Conservation (phyloP, 768 basidiomycete species). For the Auricularia sp. region DNA sequence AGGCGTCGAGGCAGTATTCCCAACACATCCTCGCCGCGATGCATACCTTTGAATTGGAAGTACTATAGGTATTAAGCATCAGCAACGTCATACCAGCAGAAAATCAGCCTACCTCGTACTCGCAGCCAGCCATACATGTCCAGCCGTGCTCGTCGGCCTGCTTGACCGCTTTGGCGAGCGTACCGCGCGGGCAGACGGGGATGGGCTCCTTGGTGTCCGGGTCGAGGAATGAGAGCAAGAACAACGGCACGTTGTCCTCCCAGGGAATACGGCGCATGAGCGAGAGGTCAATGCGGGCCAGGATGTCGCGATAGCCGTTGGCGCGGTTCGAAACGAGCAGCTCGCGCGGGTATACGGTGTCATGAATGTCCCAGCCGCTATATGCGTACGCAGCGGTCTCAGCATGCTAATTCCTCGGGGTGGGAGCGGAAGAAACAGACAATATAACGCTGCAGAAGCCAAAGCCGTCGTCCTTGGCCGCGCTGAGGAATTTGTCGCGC, state of each 20-base stretch:
- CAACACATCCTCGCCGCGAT: neutral
- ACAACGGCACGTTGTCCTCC: slow-evolving; percentile 88
- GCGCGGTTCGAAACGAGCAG: slow-evolving; percentile 81
- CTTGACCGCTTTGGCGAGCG: slow-evolving; percentile 50
- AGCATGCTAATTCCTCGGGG: neutral
- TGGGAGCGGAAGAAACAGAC: slow-evolving; percentile 32
- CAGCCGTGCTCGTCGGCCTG: slow-evolving; percentile 39
- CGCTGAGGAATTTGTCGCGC: slow-evolving; percentile 82
- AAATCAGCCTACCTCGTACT: slow-evolving; percentile 67
- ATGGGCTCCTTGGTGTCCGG: slow-evolving; percentile 74
- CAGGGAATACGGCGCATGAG: slow-evolving; percentile 85
- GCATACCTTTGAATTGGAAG: slow-evolving; percentile 78
- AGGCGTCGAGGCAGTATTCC: slow-evolving; percentile 6
- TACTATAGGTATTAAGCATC: slow-evolving; percentile 38
- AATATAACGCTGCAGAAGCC: slow-evolving; percentile 93
- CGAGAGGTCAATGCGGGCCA: slow-evolving; percentile 78
- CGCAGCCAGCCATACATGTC: slow-evolving; percentile 74
- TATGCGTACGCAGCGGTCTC: slow-evolving; percentile 1
- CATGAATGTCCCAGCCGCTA: slow-evolving; percentile 91
- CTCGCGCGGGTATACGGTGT: slow-evolving; percentile 73
- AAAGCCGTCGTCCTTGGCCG: slow-evolving; percentile 66
- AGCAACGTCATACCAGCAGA: slow-evolving; percentile 1
- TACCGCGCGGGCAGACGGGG: slow-evolving; percentile 77
- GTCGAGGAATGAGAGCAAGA: slow-evolving; percentile 83
- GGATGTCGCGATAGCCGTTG: slow-evolving; percentile 87